Conservation (phyloP, 257 asterid species). For the Solanum etuberosum region DNA sequence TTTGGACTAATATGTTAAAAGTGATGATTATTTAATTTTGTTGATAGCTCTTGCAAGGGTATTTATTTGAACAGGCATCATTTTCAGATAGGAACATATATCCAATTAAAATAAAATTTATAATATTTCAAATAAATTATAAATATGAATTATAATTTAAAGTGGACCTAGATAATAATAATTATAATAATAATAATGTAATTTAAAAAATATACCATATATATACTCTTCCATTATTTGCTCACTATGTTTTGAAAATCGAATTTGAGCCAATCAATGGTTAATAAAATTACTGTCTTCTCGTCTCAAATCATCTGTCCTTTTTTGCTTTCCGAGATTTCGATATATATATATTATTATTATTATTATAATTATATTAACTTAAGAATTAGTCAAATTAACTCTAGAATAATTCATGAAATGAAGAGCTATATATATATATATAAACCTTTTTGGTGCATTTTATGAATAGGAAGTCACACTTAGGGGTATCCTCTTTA, state of each 20-base stretch:
- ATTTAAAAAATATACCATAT: background rate
- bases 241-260: background rate
- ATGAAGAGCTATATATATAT: too few relatives aligned
- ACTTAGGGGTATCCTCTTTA: background rate
- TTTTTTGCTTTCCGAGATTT: background rate
- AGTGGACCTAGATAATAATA: background rate
- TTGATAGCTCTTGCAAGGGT: slow-evolving; percentile 4
- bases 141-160: background rate
- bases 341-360: too few relatives aligned
- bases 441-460: background rate
- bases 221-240: background rate
- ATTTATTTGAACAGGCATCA: slow-evolving; percentile 14
- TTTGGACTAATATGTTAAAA: slow-evolving; percentile 1
- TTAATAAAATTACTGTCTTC: background rate
- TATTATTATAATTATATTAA: too few relatives aligned
- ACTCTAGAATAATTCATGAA: too few relatives aligned
- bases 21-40: background rate
- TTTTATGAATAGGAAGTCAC: background rate
- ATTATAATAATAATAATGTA: background rate
- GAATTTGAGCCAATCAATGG: background rate
- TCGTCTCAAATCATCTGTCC: background rate
- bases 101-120: background rate
- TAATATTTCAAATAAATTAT: background rate
- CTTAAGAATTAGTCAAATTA: too few relatives aligned
- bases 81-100: slow-evolving; percentile 12